Base-by-base conservation (phyloP, 805 yeast genomes). In the Ogataea nonfermentans region DNA sequence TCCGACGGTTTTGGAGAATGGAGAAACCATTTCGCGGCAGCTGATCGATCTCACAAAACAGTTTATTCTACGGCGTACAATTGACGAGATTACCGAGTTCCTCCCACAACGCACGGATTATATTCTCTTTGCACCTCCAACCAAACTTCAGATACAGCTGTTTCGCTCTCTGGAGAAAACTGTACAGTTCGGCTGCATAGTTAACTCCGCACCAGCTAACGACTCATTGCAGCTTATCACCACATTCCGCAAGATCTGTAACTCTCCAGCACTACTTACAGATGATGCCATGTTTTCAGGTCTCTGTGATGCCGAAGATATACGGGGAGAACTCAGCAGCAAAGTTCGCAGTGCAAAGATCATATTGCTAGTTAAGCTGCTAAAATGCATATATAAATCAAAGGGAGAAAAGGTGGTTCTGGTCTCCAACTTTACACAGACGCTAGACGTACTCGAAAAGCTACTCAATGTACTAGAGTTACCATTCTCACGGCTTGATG, bases 371-470 rank as follows among this genome's bases (percentile, higher is more conserved):
- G 68, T 78, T 24, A 71, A 75, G 2, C 57, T 90, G 8, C 48
- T 93, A 4, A 57, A 66, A 2, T 73, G 74, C 30, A 69, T 87
- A 2, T 57, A 59, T 19, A 43, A 52, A 2, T 48, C 54, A 3
- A 51, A 61, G 1, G 65, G 70, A 6, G 97, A 91, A 54, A 91
- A 90, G 56, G 78, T 83, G 2, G 96, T 91, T 1, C 61, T 91
- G 17, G 84, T 90, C 1, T 89, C 96, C 0, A 88, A 91, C 47
- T 90, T 80, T 47, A 91, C 97, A 0, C 83, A 85, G 52, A 88
- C 96, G 0, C 68, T 91, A 24, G 95, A 91, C 55, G 61, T 93
- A 4, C 62, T 90, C 12, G 88, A 87, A 54, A 59, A 63, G 4
- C 49, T 83, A 3, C 54, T 89, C 29, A 60, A 59, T 6, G 70